phyloP scores from a whole-genome alignment of 441 rosid genomes.

The Flueggea neowawraea region DNA sequence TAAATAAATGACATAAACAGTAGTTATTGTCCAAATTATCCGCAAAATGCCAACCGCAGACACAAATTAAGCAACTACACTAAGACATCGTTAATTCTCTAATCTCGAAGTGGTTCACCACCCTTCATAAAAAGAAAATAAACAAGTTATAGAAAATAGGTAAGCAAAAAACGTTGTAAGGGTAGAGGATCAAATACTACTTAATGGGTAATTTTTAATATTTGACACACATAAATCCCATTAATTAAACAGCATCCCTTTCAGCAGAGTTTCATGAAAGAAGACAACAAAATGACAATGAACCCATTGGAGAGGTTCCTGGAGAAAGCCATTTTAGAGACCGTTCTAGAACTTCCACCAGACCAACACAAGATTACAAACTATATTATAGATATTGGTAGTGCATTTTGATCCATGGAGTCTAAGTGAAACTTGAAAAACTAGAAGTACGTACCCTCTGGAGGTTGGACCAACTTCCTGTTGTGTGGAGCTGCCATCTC shows the following conservation, averaged over 20 bases:
- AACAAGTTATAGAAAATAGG: too few relatives aligned
- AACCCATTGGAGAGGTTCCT: constrained; percentile 23
- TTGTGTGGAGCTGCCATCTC: constrained; percentile 97
- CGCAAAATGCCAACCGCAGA: too few relatives aligned
- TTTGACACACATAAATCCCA: constrained; percentile 34
- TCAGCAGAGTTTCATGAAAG: constrained; percentile 26
- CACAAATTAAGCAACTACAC: too few relatives aligned
- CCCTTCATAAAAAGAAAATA: too few relatives aligned
- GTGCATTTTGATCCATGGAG: constrained; percentile 25
- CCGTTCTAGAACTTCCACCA: constrained; percentile 38
- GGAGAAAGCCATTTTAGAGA: constrained; percentile 34
- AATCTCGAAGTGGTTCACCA: too few relatives aligned
- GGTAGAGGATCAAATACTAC: constrained; percentile 4
- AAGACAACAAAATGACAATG: constrained; percentile 25
- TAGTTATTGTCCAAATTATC: too few relatives aligned
- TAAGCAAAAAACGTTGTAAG: too few relatives aligned
- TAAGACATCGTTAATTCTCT: too few relatives aligned
- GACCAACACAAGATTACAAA: constrained; percentile 44
- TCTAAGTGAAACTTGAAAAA: constrained; percentile 8
- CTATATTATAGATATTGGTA: constrained; percentile 39
- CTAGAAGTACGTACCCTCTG: constrained; percentile 98
- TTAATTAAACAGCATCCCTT: constrained; percentile 42
- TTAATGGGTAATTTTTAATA: constrained; percentile 14
- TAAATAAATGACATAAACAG: too few relatives aligned
- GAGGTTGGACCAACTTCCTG: constrained; percentile 98